A percentile compares a stretch with the other conserved stretches of the same genome.
These are phyloP conservation scores for Talaromyces wortmannii DNA, from an alignment of 495 filamentous ascomycete genomes.

Conservation along the genomic window DNA sequence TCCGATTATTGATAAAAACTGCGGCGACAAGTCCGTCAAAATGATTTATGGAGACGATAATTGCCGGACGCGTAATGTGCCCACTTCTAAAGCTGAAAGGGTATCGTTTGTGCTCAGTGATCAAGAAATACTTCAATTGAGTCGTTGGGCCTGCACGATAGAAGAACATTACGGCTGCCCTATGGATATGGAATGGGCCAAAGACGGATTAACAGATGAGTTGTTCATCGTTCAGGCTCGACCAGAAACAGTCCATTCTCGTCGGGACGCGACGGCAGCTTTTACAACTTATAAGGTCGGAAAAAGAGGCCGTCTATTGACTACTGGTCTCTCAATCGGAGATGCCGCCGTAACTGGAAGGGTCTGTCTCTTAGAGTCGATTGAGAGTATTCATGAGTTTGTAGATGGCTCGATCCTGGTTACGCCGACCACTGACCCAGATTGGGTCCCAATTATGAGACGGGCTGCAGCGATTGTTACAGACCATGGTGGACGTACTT, in stretches of 20 bases:
- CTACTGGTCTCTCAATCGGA: conserved; percentile 20
- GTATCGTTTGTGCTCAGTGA: conserved; percentile 19
- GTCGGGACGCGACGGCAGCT: conserved; percentile 11
- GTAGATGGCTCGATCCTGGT: conserved; percentile 22
- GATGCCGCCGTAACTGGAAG: conserved; percentile 24
- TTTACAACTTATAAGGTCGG: conserved; percentile 22
- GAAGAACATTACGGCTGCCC: conserved; percentile 26
- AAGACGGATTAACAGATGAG: conserved; percentile 22
- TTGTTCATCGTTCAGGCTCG: conserved; percentile 30
- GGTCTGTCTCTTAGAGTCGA: conserved; percentile 21
- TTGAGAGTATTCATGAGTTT: conserved; percentile 21
- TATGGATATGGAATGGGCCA: conserved; percentile 35
- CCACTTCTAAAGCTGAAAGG: conserved; percentile 26
- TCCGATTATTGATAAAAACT: too few relatives aligned
- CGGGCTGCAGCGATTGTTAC: conserved; percentile 24
- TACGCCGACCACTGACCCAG: conserved; percentile 23
- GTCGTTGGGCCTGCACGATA: conserved; percentile 26
- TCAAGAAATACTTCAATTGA: conserved; percentile 23
- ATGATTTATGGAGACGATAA: too few relatives aligned
- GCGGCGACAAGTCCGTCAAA: too few relatives aligned
- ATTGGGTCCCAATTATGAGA: conserved; percentile 34
- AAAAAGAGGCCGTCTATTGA: conserved; percentile 16
- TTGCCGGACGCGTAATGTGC: conserved; percentile 26
- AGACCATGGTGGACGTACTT: conserved; percentile 31
- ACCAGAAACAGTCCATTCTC: conserved; percentile 29